These are phyloP conservation scores for Rubia peregrina DNA, from an alignment of 305 asterid genomes.

Conservation along the genomic window DNA sequence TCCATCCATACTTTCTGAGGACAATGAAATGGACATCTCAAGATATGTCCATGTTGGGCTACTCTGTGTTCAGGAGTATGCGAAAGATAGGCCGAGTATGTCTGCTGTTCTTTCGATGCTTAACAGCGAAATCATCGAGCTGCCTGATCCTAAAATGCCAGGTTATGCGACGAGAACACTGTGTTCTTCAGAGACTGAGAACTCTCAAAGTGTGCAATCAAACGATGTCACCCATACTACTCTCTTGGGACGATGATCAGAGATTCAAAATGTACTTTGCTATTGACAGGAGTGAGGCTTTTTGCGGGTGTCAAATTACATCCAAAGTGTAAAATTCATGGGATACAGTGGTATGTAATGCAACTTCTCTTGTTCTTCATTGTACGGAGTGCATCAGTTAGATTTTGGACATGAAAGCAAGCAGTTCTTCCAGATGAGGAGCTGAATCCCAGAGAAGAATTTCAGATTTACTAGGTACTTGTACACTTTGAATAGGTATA, in stretches of 20 bases:
- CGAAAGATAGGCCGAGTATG: conserved; percentile 11
- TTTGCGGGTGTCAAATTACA: neutral
- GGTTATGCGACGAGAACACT: conserved; percentile 3
- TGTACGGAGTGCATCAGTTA: neutral
- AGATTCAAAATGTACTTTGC: neutral
- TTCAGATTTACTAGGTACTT: no score
- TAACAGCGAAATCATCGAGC: conserved; percentile 4
- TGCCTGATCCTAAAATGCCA: conserved; percentile 11
- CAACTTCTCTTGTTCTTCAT: no score
- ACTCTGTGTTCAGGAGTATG: neutral
- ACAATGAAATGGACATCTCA: neutral
- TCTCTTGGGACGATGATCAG: conserved; percentile 8
- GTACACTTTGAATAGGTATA: no score
- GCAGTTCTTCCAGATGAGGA: neutral
- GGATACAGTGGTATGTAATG: neutral
- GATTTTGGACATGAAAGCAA: neutral
- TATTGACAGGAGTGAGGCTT: neutral
- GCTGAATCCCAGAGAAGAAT: neutral
- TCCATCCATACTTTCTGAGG: neutral
- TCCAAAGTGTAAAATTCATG: neutral
- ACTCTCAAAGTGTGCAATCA: neutral
- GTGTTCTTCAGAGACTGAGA: neutral
- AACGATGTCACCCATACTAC: neutral
- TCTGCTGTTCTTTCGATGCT: conserved; percentile 12
- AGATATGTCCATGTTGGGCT: conserved; percentile 11